Base-by-base conservation (phyloP, 2,329 filamentous ascomycete genomes). In the Cercospora sp. region DNA sequence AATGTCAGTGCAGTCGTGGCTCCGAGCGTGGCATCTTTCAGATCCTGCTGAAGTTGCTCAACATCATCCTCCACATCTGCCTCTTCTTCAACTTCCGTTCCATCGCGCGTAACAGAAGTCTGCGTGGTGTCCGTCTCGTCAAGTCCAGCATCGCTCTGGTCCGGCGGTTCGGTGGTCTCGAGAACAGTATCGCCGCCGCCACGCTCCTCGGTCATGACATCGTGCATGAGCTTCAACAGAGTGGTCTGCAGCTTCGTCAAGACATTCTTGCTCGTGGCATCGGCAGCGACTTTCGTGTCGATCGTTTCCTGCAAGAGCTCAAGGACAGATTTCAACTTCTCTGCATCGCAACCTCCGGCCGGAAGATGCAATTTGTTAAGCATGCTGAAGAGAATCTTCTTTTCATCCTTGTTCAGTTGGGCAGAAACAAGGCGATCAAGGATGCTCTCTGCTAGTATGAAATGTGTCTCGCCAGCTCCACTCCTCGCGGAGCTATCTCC, bases 361-460 rank as follows among this genome's bases (percentile, higher is more conserved):
- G 92, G 86, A 59, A 98, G 85, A 76, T 94, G 89, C 1, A 97
- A 84, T 80, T 97, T 98, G 72, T 89, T 89, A 1, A 98, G 85
- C 59, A 97, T 87, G 0, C 89, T 86, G 30, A 92, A 88, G 9
- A 95, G 82, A 1, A 90, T 86, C 78, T 96, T 97, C 81, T 91
- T 92, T 79, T 97, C 94, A 71, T 97, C 93, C 78, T 91, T 90
- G 90, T 76, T 77, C 64, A 69, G 36, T 13, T 88, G 85, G 66
- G 85, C 88, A 36, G 87, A 87, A 23, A 90, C 84, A 1, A 96
- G 82, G 67, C 89, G 89, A 71, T 94, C 91, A 3, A 98, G 80
- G 13, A 97, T 88, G 72, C 92, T 90, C 66, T 85, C 85, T 0
- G 93, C 92, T 70, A 98, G 86, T 10, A 91, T 86, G 1, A 97